Evolutionary conservation across 169 alveolate species (phyloP), one percentile per base, ranked within the genome.

Genomic region (Ophryocystis elektroscirrha): DNA sequence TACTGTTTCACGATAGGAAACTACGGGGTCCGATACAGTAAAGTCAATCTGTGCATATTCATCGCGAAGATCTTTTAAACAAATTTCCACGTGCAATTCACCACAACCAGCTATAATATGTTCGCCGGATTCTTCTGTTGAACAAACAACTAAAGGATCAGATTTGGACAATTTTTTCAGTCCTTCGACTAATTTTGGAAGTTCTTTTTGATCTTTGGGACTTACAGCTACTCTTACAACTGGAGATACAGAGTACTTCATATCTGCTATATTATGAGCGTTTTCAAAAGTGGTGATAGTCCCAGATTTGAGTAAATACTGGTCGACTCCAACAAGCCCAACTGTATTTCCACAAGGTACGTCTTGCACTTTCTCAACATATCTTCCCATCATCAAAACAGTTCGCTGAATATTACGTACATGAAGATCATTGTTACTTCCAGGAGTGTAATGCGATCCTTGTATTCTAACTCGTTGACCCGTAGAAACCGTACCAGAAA

Each of bases 341-440:
- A 88, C 89, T 6, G 97, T 93, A 82, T 93, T 93, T 22, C 98
- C 98, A 68, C 96, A 87, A 24, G 98, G 98, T 27, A 91, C 94
- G 67, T 91, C 96, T 56, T 85, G 94, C 45, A 89, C 91, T 61
- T 85, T 93, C 69, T 89, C 82, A 38, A 80, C 74, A 69, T 83
- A 80, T 50, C 96, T 84, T 48, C 96, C 96, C 96, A 89, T 89
- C 97, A 93, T 90, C 46, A 93, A 74, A 44, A 93, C 96, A 7
- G 97, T 89, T 61, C 99, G 87, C 76, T 90, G 95, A 62, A 93
- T 81, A 69, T 75, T 80, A 78, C 88, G 87, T 65, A 81, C 76
- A 59, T 75, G 71, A 62, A 92, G 65, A 71, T 93, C 97, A 46
- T 82, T 89, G 80, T 94, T 89, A 64, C 81, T 87, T 38, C 99